A percentile compares a stretch with the other conserved stretches of the same genome.
Evolutionary conservation across 495 filamentous ascomycete species (phyloP).

Genomic region (Mycothermus thermophilus): DNA sequence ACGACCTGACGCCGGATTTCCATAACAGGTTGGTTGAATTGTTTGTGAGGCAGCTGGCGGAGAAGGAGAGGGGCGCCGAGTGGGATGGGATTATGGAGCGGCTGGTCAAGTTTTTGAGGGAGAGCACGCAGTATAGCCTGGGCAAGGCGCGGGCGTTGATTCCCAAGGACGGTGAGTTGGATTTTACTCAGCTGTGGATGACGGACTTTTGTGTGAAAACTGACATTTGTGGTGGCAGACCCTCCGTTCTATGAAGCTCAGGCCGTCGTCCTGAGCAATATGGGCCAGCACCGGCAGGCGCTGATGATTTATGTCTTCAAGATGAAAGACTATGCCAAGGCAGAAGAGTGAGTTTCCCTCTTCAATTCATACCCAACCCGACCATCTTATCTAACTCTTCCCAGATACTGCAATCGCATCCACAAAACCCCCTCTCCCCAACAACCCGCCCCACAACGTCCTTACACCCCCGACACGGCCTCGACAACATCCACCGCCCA

Average conservation of each 20-base stretch:
- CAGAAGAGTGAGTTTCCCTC: conserved; percentile 60
- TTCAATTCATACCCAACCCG: neutral
- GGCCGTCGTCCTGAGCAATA: conserved; percentile 84
- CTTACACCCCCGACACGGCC: conserved; percentile 1
- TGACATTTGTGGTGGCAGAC: conserved; percentile 34
- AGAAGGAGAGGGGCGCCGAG: conserved; percentile 31
- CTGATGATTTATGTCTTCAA: conserved; percentile 95
- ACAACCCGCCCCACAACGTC: neutral
- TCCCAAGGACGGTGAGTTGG: conserved; percentile 56
- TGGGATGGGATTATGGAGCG: conserved; percentile 45
- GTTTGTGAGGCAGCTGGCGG: conserved; percentile 53
- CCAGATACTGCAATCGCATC: conserved; percentile 77
- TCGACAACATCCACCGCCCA: conserved; percentile 20
- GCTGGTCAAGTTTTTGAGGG: conserved; percentile 59
- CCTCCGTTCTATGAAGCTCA: conserved; percentile 78
- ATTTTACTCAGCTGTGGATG: neutral
- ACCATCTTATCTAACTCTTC: neutral
- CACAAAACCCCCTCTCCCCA: conserved; percentile 37
- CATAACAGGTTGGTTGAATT: conserved; percentile 71
- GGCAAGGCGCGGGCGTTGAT: conserved; percentile 60
- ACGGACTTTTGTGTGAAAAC: neutral
- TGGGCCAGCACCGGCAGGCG: conserved; percentile 89
- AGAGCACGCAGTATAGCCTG: conserved; percentile 66
- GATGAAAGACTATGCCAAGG: conserved; percentile 70
- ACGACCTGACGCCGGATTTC: conserved; percentile 70